phyloP scores from a whole-genome alignment of 1,284 basidiomycete species.

The Thelephora terrestris region DNA sequence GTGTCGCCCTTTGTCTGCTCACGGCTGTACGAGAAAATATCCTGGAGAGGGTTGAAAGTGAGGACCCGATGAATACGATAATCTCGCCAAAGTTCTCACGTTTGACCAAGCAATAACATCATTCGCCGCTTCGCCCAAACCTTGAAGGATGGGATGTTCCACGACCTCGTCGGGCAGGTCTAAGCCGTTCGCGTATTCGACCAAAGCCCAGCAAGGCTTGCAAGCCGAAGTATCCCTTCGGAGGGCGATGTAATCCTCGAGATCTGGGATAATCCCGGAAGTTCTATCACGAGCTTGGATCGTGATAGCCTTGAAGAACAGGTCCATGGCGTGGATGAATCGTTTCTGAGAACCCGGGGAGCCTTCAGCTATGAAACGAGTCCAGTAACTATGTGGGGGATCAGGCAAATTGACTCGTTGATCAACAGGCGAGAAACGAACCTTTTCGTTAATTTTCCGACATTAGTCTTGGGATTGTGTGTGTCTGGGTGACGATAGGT shows the following conservation, averaged over 20 bases:
- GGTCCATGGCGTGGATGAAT: constrained; percentile 21
- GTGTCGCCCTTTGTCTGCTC: constrained; percentile 27
- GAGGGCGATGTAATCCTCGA: constrained; percentile 28
- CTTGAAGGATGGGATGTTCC: constrained; percentile 25
- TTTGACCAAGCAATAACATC: constrained; percentile 34
- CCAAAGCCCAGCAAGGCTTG: constrained; percentile 29
- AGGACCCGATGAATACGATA: background rate
- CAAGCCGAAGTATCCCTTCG: constrained; percentile 29
- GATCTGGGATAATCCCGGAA: constrained; percentile 21
- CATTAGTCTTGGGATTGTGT: constrained; percentile 21
- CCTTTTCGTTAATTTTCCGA: constrained; percentile 45
- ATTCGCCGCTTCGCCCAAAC: constrained; percentile 27
- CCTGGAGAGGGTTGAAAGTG: constrained; percentile 14
- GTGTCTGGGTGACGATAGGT: constrained; percentile 24
- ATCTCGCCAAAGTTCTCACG: constrained; percentile 16
- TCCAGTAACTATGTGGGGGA: constrained; percentile 21
- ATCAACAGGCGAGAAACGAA: constrained; percentile 14
- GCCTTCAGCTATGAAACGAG: constrained; percentile 19
- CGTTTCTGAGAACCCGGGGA: constrained; percentile 21
- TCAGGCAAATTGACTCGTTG: background rate
- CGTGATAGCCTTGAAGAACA: constrained; percentile 28
- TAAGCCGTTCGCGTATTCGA: constrained; percentile 30
- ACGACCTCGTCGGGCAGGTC: constrained; percentile 30
- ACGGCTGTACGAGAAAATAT: constrained; percentile 30
- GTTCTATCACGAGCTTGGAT: constrained; percentile 25